These are phyloP conservation scores for Solanum infundibuliforme DNA, from an alignment of 257 asterid genomes.

Conservation along the genomic window DNA sequence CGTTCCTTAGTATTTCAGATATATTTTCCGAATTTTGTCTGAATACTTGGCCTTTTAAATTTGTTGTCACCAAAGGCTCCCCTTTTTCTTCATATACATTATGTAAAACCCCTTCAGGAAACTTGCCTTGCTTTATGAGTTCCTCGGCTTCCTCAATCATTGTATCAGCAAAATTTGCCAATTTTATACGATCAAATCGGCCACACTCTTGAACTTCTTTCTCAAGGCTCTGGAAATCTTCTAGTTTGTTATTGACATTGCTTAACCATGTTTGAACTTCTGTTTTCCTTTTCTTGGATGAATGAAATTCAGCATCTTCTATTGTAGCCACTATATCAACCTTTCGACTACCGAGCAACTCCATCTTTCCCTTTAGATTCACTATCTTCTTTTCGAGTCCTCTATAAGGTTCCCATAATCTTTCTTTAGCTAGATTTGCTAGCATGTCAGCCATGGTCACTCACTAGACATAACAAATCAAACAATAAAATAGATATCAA, in stretches of 20 bases:
- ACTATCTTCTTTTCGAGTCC: background rate
- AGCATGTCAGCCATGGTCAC: background rate
- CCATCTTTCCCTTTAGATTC: background rate
- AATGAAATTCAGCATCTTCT: background rate
- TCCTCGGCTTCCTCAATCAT: background rate
- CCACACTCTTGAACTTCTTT: background rate
- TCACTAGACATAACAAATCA: background rate
- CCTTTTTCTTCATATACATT: background rate
- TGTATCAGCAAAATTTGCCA: background rate
- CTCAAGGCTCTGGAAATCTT: background rate
- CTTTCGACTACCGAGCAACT: background rate
- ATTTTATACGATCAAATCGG: background rate
- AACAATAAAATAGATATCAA: background rate
- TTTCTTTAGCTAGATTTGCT: background rate
- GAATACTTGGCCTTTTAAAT: background rate
- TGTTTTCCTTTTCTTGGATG: background rate
- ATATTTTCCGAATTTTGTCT: background rate
- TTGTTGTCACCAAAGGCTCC: background rate
- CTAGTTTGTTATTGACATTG: background rate
- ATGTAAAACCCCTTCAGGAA: background rate
- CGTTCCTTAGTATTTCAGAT: background rate
- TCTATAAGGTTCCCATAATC: background rate
- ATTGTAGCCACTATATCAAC: background rate
- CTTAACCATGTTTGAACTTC: background rate
- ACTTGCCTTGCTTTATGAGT: background rate